Evolutionary conservation across 768 basidiomycete species (phyloP).

Genomic region (Pisolithus microcarpus): DNA sequence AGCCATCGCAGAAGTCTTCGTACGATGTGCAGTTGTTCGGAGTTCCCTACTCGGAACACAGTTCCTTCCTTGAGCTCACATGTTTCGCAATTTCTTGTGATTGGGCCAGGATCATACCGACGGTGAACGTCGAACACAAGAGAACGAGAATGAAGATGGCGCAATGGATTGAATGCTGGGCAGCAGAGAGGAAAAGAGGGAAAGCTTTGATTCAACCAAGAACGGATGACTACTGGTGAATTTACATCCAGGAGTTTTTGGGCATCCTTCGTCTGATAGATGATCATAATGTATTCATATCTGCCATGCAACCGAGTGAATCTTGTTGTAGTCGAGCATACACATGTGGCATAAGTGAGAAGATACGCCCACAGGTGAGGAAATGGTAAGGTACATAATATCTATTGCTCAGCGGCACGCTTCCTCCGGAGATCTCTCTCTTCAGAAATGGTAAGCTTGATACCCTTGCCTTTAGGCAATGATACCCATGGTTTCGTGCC

Average conservation of each 20-base stretch:
- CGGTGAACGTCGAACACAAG: conserved; percentile 81
- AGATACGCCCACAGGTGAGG: not conserved
- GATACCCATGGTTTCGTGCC: conserved; percentile 95
- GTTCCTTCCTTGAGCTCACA: conserved; percentile 90
- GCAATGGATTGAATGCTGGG: conserved; percentile 87
- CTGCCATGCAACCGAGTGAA: conserved; percentile 7
- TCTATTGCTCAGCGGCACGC: conserved; percentile 64
- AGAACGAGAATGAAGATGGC: conserved; percentile 75
- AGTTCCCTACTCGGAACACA: conserved; percentile 92
- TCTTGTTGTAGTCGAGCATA: conserved; percentile 11
- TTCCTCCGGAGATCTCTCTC: conserved; percentile 91
- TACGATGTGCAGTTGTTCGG: conserved; percentile 66
- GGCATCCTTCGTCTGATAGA: not conserved
- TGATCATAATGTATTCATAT: conserved; percentile 9
- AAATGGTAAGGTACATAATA: conserved; percentile 1
- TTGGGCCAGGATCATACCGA: conserved; percentile 89
- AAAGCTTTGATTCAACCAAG: conserved; percentile 33
- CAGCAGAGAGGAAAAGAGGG: conserved; percentile 63
- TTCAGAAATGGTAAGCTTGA: conserved; percentile 94
- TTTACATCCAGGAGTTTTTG: not conserved
- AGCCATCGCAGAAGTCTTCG: conserved; percentile 65
- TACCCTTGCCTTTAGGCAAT: conserved; percentile 95
- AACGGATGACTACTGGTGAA: conserved; percentile 42
- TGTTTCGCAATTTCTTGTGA: conserved; percentile 88
- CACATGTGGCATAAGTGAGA: conserved; percentile 7